A percentile compares a stretch with the other conserved stretches of the same genome.
phyloP scores from a whole-genome alignment of 2,329 filamentous ascomycete genomes.

The Thelonectria blattea region DNA sequence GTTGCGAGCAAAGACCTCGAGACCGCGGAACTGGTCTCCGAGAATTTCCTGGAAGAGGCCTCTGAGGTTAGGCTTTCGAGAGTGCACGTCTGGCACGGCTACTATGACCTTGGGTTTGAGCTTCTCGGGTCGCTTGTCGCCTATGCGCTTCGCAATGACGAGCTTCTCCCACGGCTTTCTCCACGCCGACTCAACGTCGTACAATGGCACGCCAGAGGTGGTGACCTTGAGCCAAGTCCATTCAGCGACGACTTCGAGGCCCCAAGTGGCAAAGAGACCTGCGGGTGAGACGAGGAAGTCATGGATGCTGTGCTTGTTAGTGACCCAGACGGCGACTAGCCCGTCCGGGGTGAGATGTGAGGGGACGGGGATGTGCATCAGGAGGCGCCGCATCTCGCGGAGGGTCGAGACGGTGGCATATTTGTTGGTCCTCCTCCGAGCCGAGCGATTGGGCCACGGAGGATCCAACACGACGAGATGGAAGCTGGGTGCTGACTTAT shows the following conservation, averaged over 20 bases:
- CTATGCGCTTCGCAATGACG: slow-evolving; percentile 61
- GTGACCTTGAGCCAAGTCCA: slow-evolving; percentile 85
- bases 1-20: slow-evolving; percentile 81
- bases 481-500: slow-evolving; percentile 58
- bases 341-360: slow-evolving; percentile 59
- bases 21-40: slow-evolving; percentile 56
- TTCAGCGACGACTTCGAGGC: slow-evolving; percentile 68
- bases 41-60: slow-evolving; percentile 63
- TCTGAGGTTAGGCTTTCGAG: slow-evolving; percentile 76
- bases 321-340: slow-evolving; percentile 77
- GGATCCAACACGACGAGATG: slow-evolving; percentile 76
- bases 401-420: slow-evolving; percentile 56
- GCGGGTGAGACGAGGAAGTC: slow-evolving; percentile 57
- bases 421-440: slow-evolving; percentile 60
- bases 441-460: slow-evolving; percentile 82
- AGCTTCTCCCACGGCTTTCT: slow-evolving; percentile 80
- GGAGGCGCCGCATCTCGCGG: slow-evolving; percentile 54
- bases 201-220: slow-evolving; percentile 66
- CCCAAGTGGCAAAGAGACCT: slow-evolving; percentile 71
- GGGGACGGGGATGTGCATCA: slow-evolving; percentile 63
- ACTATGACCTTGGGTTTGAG: slow-evolving; percentile 62
- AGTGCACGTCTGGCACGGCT: slow-evolving; percentile 77
- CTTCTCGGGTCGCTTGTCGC: slow-evolving; percentile 33
- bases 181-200: slow-evolving; percentile 64
- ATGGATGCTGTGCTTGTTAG: slow-evolving; percentile 69